Evolutionary conservation across 306 rosid genomes (phyloP).

Genomic region (Neltuma alba): DNA sequence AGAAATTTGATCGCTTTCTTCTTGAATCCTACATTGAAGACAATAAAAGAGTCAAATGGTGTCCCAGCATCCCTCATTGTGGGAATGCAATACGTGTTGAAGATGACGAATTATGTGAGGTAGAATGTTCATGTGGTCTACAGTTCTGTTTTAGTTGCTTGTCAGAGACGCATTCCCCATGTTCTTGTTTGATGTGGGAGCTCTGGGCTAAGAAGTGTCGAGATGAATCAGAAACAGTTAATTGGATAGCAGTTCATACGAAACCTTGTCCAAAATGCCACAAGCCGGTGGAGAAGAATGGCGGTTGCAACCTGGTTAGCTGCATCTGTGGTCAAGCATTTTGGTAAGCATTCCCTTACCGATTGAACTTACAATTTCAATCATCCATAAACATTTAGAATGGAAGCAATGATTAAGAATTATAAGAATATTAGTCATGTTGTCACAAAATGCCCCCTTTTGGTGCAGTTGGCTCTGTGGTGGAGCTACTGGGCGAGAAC

Average conservation of each 20-base stretch:
- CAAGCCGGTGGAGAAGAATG: constrained; percentile 98
- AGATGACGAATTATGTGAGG: constrained; percentile 85
- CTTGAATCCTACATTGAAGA: constrained; percentile 99
- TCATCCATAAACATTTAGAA: not conserved
- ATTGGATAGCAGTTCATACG: constrained; percentile 97
- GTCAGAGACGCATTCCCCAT: constrained; percentile 92
- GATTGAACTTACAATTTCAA: not conserved
- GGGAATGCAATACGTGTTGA: constrained; percentile 97
- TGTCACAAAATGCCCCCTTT: constrained; percentile 16
- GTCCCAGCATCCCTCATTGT: constrained; percentile 97
- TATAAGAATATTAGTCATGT: not conserved
- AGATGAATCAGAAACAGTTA: constrained; percentile 99
- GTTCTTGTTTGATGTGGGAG: constrained; percentile 98
- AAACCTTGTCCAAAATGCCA: constrained; percentile 98
- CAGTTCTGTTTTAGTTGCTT: constrained; percentile 95
- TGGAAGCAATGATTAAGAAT: not conserved
- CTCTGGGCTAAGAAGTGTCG: constrained; percentile 97
- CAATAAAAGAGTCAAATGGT: constrained; percentile 96
- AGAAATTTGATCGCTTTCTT: constrained; percentile 94
- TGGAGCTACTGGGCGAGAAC: constrained; percentile 98
- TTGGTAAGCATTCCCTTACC: constrained; percentile 62
- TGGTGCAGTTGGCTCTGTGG: constrained; percentile 96
- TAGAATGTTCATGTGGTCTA: constrained; percentile 92
- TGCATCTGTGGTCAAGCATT: constrained; percentile 99
- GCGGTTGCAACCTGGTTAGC: constrained; percentile 98